phyloP scores from a whole-genome alignment of 2,329 filamentous ascomycete genomes.

The Alternaria solani region DNA sequence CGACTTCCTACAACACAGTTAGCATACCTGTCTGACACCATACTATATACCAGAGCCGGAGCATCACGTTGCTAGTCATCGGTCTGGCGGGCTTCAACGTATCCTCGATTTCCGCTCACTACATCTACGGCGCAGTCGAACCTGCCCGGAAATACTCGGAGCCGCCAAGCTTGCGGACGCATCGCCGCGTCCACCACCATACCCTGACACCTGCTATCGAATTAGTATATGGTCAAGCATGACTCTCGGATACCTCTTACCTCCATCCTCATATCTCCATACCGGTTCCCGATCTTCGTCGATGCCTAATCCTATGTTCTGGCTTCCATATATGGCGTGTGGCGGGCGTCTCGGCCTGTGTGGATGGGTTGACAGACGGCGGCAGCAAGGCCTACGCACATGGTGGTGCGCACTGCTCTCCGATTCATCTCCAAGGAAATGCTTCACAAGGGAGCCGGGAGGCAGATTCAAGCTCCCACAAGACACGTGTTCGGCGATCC shows the following conservation, averaged over 20 bases:
- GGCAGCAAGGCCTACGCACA: conserved; percentile 1
- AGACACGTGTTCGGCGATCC: not conserved
- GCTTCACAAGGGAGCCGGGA: not conserved
- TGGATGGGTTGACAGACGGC: not conserved
- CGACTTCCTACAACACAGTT: not conserved
- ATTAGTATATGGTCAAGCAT: not conserved
- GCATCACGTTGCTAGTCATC: not conserved
- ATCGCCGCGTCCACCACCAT: not conserved
- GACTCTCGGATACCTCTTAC: not conserved
- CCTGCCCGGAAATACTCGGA: not conserved
- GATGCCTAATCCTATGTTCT: not conserved
- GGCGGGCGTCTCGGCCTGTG: not conserved
- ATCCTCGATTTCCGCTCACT: not conserved
- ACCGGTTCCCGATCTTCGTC: not conserved
- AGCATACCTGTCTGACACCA: not conserved
- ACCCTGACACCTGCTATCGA: not conserved
- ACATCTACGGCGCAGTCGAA: not conserved
- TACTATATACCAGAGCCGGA: not conserved
- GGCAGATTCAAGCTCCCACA: conserved; percentile 5
- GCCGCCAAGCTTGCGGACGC: not conserved
- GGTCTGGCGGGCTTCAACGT: not conserved
- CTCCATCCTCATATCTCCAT: not conserved
- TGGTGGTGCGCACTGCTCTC: not conserved
- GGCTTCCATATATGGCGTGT: not conserved
- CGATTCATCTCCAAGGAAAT: not conserved